A percentile compares a stretch with the other conserved stretches of the same genome.
These are phyloP conservation scores for Ogataea methylovora DNA, from an alignment of 805 yeast genomes.

Conservation along the genomic window DNA sequence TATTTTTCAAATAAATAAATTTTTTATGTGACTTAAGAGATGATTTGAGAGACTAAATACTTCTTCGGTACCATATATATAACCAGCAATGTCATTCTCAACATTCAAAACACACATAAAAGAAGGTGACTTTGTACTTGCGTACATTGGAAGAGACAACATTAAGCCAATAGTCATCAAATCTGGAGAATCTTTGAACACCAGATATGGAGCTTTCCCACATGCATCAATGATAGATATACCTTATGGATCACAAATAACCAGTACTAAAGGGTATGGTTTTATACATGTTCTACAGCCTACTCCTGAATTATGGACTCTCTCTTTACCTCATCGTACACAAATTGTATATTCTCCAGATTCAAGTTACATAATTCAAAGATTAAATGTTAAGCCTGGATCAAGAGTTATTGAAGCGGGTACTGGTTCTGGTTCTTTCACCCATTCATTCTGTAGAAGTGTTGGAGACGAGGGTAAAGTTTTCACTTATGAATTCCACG, in stretches of 20 bases:
- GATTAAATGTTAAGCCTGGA: slow-evolving; percentile 68
- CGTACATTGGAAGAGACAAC: slow-evolving; percentile 75
- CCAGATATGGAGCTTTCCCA: slow-evolving; percentile 86
- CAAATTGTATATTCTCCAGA: slow-evolving; percentile 97
- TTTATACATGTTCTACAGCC: slow-evolving; percentile 87
- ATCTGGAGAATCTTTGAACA: slow-evolving; percentile 58
- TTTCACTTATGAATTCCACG: slow-evolving; percentile 88
- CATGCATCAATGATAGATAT: slow-evolving; percentile 77
- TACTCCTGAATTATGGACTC: slow-evolving; percentile 92
- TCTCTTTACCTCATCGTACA: slow-evolving; percentile 94
- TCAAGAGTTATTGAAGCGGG: slow-evolving; percentile 91
- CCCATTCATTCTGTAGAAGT: slow-evolving; percentile 86
- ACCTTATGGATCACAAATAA: slow-evolving; percentile 78
- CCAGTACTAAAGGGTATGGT: slow-evolving; percentile 63
- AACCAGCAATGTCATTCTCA: slow-evolving; percentile 1
- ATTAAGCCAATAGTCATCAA: slow-evolving; percentile 67
- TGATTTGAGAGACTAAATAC: background rate
- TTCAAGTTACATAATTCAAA: slow-evolving; percentile 81
- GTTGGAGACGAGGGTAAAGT: slow-evolving; percentile 54
- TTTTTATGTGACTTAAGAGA: background rate
- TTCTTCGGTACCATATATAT: background rate
- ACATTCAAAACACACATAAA: slow-evolving; percentile 49
- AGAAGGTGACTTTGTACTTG: slow-evolving; percentile 82
- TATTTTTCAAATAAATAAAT: background rate
- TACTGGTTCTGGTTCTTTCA: slow-evolving; percentile 94